Base-by-base conservation (phyloP, 805 yeast species). In the Sugiyamaella americana region DNA sequence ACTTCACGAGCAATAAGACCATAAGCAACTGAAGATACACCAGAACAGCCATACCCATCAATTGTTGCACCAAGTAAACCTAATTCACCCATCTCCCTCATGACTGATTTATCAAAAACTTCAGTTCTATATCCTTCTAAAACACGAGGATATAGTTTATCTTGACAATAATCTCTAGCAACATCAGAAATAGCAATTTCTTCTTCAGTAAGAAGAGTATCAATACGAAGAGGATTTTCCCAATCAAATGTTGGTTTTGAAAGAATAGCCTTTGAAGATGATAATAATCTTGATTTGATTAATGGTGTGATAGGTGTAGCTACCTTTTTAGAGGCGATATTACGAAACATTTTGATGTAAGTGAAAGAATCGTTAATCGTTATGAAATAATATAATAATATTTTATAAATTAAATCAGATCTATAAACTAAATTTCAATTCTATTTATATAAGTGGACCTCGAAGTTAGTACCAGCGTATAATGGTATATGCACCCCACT, bases 1-100 rank as follows among this genome's bases (percentile, higher is more conserved):
- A 69, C 73, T 49, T 69, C 73, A 37, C 73, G 64, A 21, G 74
- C 72, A 44, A 68, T 60, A 16, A 68, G 57, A 1, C 73, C 73
- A 50, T 70, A 69, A 3, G 69, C 69, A n/a, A 67, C 71, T 17
- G 67, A 60, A 38, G 65, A 61, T n/a, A 64, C 66, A 17, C 73
- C 73, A 1, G 70, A 66, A 44, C 73, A 68, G 2, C 74, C 73
- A 51, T 69, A 69, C 6, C 73, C 73, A n/a, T 62, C 57, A 37
- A 69, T 62, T 13, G 68, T 66, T 21, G 72, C 50, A 2, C 74
- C 74, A 24, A 70, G 58, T 18, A 69, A 59, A 8, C 73, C 74
- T 5, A 68, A 54, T 36, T 60, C 65, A n/a, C 74, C 73, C 53
- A 69, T 58, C 47, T 69, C 68, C n/a, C 52, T 52, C 69, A 70